Conservation (phyloP, 2,329 filamentous ascomycete species). For the Botrytis medusae region DNA sequence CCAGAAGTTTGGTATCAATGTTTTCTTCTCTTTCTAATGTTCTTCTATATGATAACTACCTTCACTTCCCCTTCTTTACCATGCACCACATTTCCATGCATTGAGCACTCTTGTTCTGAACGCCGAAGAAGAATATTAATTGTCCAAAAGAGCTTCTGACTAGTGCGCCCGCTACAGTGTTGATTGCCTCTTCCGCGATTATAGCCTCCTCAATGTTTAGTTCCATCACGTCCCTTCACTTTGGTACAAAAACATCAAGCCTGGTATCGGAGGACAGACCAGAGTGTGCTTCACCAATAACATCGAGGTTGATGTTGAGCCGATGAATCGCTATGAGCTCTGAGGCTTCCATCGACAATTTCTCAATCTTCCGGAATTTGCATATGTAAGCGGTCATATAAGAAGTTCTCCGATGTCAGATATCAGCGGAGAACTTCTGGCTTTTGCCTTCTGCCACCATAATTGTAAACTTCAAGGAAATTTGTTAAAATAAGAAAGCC, state of each 20-base stretch:
- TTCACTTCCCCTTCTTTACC: not conserved
- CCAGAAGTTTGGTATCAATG: rapidly evolving
- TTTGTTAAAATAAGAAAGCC: conserved; percentile 40
- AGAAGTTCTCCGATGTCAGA: not conserved
- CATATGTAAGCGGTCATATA: not conserved
- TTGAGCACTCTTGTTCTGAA: not conserved
- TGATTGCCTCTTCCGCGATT: not conserved
- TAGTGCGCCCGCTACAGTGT: not conserved
- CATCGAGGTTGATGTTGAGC: not conserved
- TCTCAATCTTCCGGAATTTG: not conserved
- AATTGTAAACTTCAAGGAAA: conserved; percentile 19
- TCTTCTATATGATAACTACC: not conserved
- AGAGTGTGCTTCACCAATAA: not conserved
- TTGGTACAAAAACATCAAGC: not conserved
- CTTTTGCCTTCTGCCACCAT: conserved; percentile 17
- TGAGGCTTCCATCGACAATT: not conserved
- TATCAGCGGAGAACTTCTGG: not conserved
- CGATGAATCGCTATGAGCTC: not conserved
- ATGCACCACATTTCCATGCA: not conserved
- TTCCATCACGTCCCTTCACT: no score
- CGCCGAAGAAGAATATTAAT: no score
- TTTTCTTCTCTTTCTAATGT: rapidly evolving
- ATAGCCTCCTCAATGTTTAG: not conserved
- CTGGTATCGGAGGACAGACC: conserved; percentile 11
- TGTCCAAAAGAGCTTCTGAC: not conserved